A percentile compares a stretch with the other conserved stretches of the same genome.
phyloP scores from a whole-genome alignment of 306 rosid species.

The Adenanthera pavonina region DNA sequence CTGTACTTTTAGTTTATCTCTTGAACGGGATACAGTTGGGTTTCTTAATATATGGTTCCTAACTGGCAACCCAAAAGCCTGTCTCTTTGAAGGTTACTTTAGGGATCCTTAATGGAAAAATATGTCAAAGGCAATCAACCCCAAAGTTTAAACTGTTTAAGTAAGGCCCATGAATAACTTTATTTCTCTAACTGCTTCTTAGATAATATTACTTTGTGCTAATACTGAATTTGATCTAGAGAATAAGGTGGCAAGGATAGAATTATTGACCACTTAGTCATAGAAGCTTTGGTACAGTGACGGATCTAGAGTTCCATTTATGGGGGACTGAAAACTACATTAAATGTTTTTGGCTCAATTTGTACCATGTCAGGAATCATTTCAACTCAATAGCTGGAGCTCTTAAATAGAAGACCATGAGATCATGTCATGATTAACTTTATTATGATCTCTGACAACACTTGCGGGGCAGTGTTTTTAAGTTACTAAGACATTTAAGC shows the following conservation, averaged over 20 bases:
- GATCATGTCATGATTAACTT: not conserved
- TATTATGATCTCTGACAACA: not conserved
- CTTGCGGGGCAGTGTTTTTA: not conserved
- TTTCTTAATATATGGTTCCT: not conserved
- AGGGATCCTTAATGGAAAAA: constrained; percentile 31
- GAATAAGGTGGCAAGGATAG: not conserved
- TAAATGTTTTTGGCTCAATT: no score
- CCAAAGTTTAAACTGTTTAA: not conserved
- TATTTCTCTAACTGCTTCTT: not conserved
- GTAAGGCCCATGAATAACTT: not conserved
- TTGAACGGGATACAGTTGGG: constrained; percentile 20
- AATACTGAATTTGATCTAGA: not conserved
- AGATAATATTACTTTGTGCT: not conserved
- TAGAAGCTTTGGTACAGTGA: not conserved
- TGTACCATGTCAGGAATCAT: not conserved
- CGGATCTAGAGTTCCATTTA: no score
- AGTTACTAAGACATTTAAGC: not conserved
- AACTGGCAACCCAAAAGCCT: not conserved
- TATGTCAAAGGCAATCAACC: not conserved
- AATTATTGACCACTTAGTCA: not conserved
- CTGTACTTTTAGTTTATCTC: constrained; percentile 3
- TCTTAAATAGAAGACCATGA: not conserved
- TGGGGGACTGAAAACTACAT: no score
- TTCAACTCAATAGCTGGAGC: not conserved
- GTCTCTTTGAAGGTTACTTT: constrained; percentile 12